A percentile compares a stretch with the other conserved stretches of the same genome.
Evolutionary conservation across 805 yeast genomes (phyloP).

Genomic region (Yarrowia osloensis): DNA sequence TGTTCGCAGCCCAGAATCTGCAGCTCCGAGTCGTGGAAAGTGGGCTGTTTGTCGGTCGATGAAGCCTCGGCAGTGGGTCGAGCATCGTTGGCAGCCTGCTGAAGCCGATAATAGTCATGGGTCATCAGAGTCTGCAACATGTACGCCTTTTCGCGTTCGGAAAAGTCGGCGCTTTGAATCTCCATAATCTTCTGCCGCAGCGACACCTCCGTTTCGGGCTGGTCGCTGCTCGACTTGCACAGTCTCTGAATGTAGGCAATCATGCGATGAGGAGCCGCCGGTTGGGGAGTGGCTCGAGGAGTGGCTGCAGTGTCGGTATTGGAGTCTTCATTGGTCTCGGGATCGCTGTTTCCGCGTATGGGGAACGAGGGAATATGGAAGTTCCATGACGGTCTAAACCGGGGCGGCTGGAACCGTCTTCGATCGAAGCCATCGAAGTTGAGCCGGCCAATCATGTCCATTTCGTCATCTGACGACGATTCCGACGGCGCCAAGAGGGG

Average conservation of each 20-base stretch:
- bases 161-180: slow-evolving; percentile 38
- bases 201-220: slow-evolving; percentile 31
- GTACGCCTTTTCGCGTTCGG: slow-evolving; percentile 43
- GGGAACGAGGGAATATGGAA: slow-evolving; percentile 26
- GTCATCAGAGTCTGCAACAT: slow-evolving; percentile 45
- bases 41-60: slow-evolving; percentile 49
- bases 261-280: slow-evolving; percentile 15
- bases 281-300: neutral
- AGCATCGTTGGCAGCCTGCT: slow-evolving; percentile 9
- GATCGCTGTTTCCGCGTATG: neutral
- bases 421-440: slow-evolving; percentile 11
- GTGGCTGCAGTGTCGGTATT: neutral
- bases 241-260: slow-evolving; percentile 11
- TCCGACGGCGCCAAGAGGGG: slow-evolving; percentile 34
- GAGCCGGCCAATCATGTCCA: slow-evolving; percentile 36
- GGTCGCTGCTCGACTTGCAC: neutral
- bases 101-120: slow-evolving; percentile 38
- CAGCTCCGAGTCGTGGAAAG: slow-evolving; percentile 47
- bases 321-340: slow-evolving; percentile 11
- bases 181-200: slow-evolving; percentile 41
- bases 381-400: slow-evolving; percentile 34
- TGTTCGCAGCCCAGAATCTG: slow-evolving; percentile 74
- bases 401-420: slow-evolving; percentile 29
- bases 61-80: neutral
- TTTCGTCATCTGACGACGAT: slow-evolving; percentile 42